Evolutionary conservation across 2,329 filamentous ascomycete genomes (phyloP), one percentile per base, ranked within the genome.

Genomic region (Calcarisporium arbuscula): DNA sequence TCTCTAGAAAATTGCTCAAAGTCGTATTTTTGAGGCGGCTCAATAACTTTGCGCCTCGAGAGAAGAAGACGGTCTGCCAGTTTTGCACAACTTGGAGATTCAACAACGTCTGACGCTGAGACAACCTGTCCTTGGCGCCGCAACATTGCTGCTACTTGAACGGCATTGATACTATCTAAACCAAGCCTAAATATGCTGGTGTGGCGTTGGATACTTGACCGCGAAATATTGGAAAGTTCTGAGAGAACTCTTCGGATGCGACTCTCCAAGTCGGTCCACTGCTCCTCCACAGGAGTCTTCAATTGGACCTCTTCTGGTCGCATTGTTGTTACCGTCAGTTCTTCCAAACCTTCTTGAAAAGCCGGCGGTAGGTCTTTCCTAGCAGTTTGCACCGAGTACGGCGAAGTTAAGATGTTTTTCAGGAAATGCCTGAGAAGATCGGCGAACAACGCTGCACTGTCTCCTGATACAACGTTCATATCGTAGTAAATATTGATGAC

Each of bases 181-280:
- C 90, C 90, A n/a, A 95, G 73, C 38, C 83, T 79, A 48, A 90
- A 94, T 31, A 96, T 86, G 0, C 85, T 87, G 0, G 78, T 86
- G 8, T 71, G 53, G 10, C 67, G 68, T 4, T 53, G 49, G 30
- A 95, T 80, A 0, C 60, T 62, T 0, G 65, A 48, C 3, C 53
- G 36, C 0, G 72, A 53, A 5, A 72, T 57, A 2, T 66, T 61
- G 1, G 82, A 78, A 17, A 92, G 66, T 6, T 60, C 60, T 1
- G 75, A 68, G 14, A 89, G 56, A 1, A 77, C 63, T 1, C 65
- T 50, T 5, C 79, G 71, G 23, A 88, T 65, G 4, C 52, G 47
- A 0, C 44, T 43, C 47, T 86, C 79, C 0, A 63, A 47, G 2
- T 61, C 43, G 2, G 61, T 69, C 76, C 77, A 82, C 8, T 49